Percentiles rank a stretch among this genome's conserved stretches.
Conservation (phyloP, 2,329 filamentous ascomycete genomes). For the Sarocladium strictum region DNA sequence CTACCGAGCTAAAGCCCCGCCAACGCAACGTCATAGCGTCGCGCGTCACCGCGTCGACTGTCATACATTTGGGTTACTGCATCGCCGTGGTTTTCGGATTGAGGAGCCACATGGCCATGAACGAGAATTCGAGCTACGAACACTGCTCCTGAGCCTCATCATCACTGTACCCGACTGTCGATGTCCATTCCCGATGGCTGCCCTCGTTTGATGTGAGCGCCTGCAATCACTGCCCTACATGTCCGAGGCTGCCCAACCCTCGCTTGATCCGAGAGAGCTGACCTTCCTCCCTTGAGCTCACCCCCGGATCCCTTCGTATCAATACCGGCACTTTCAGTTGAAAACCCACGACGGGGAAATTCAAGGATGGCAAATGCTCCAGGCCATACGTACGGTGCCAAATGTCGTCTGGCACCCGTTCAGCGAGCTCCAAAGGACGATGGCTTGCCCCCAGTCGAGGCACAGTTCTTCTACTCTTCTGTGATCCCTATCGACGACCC, state of each 20-base stretch:
- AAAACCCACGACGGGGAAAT: too few relatives aligned
- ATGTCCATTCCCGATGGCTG: neutral
- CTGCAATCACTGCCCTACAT: neutral
- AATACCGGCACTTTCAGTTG: neutral
- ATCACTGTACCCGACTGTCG: too few relatives aligned
- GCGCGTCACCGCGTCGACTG: neutral
- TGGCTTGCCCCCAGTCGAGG: slow-evolving; percentile 52
- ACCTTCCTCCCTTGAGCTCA: neutral
- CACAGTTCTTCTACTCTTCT: slow-evolving; percentile 84
- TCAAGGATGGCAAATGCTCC: slow-evolving; percentile 9
- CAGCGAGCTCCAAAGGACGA: slow-evolving; percentile 32
- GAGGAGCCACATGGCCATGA: neutral
- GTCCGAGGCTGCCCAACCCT: neutral
- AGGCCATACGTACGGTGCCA: slow-evolving; percentile 53
- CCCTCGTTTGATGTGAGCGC: neutral
- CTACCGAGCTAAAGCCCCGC: neutral
- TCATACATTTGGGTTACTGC: neutral
- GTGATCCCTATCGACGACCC: slow-evolving; percentile 81
- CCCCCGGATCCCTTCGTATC: neutral
- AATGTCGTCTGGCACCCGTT: slow-evolving; percentile 50
- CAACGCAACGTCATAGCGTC: neutral
- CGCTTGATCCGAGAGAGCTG: neutral
- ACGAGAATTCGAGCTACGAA: neutral
- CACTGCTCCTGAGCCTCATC: too few relatives aligned
- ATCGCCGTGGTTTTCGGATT: neutral